Base-by-base conservation (phyloP, 352 stramenopile species). In the Pythium inflatum region DNA sequence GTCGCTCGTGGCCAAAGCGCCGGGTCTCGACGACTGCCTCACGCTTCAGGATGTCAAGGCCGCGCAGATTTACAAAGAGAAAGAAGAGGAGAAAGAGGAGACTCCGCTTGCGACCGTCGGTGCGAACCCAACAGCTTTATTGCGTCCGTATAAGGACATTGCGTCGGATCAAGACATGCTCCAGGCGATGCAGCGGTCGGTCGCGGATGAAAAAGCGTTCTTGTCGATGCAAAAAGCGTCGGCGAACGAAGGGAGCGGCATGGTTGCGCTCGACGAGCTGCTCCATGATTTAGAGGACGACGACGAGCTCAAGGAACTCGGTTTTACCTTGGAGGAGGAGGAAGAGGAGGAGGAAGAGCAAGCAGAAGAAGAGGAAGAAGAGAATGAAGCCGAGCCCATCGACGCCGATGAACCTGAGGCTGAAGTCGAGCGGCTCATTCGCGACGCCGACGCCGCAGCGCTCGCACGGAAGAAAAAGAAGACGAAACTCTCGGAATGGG, bases 131-230 rank as follows among this genome's bases (percentile, higher is more conserved):
- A 62, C 66, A 5, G 67, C 68, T 5, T 59, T 93, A n/a, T 63
- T 94, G 12, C 68, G 83, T 54, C 85, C 85, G 5, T 94, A 94
- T 66, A 81, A 91, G 68, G 71, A 90, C 49, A 82, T 86, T 16
- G 82, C 88, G 8, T 71, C 67, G 3, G 84, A 92, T 62, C 43
- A 73, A 16, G 78, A 85, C 34, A 78, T 79, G 33, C 51, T 94
- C 22, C 72, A 71, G n/a, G 81, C 77, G 0, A 79, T 93, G 48
- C 69, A 82, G 9, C 86, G 75, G 45, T 69, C 77, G 18, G 77
- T 95, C 24, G 68, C 85, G 9, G 83, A 91, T 24, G 83, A 92
- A 25, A 91, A 92, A 48, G 86, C 76, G 1, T 79, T 79, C 12
- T 70, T 78, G 22, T 79, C 77, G 9, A 91, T 92, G 81, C 66